Percentiles rank a stretch among this genome's conserved stretches.
These are phyloP conservation scores for Boeremia lycopersici DNA, from an alignment of 2,329 filamentous ascomycete species.

Conservation along the genomic window DNA sequence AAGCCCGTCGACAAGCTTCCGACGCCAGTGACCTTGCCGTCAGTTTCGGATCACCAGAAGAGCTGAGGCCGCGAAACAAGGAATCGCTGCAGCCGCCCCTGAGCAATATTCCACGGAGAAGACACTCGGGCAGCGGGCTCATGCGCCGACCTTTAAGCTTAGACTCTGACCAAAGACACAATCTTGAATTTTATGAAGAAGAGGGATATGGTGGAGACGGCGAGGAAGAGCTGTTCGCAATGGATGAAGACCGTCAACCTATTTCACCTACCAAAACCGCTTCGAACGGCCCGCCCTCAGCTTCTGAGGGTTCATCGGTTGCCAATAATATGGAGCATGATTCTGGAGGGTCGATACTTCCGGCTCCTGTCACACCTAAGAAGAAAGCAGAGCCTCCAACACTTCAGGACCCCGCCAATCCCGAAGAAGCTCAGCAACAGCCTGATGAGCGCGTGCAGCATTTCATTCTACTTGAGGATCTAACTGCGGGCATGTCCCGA, in stretches of 20 bases:
- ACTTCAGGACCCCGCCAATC: slow-evolving; percentile 45
- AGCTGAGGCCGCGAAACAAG: slow-evolving; percentile 5
- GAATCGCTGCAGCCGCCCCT: slow-evolving; percentile 39
- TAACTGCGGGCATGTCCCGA: slow-evolving; percentile 94
- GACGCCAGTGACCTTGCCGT: slow-evolving; percentile 21
- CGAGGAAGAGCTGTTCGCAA: slow-evolving; percentile 71
- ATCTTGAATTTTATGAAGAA: slow-evolving; percentile 89
- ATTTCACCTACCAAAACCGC: slow-evolving; percentile 13
- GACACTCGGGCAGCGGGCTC: slow-evolving; percentile 87
- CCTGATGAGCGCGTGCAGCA: slow-evolving; percentile 77
- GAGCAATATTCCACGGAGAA: slow-evolving; percentile 57
- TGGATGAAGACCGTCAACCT: slow-evolving; percentile 60
- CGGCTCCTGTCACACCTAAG: slow-evolving; percentile 36
- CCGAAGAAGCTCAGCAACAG: slow-evolving; percentile 54
- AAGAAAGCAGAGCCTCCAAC: slow-evolving; percentile 10
- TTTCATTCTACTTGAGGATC: slow-evolving; percentile 90
- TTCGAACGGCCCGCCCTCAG: slow-evolving; percentile 6
- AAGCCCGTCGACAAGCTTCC: slow-evolving; percentile 44
- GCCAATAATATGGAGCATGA: slow-evolving; percentile 4
- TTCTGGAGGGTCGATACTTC: slow-evolving; percentile 38
- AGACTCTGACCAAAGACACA: slow-evolving; percentile 66
- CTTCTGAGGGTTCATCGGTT: background rate
- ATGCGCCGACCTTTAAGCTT: slow-evolving; percentile 75
- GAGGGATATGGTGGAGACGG: slow-evolving; percentile 83
- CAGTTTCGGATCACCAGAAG: slow-evolving; percentile 18